Percentiles rank a stretch among this genome's conserved stretches.
phyloP scores from a whole-genome alignment of 2,329 filamentous ascomycete genomes.

The Trichoderma koningii region DNA sequence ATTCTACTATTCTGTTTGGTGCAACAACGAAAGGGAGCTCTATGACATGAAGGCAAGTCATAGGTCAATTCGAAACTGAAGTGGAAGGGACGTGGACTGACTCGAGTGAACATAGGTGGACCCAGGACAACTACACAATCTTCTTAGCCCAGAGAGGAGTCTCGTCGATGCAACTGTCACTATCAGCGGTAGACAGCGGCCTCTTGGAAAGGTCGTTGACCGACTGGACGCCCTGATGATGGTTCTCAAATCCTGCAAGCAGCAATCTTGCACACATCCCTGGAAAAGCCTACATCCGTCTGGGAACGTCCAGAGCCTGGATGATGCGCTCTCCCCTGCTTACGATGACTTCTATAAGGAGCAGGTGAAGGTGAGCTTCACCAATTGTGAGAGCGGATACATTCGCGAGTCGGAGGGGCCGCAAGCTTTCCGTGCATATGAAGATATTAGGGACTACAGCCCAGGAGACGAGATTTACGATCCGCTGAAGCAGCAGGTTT shows the following conservation, averaged over 20 bases:
- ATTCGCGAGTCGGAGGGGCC: conserved; percentile 56
- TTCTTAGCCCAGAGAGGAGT: conserved; percentile 34
- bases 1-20: conserved; percentile 69
- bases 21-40: conserved; percentile 66
- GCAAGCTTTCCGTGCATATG: conserved; percentile 34
- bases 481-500: neutral
- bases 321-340: conserved; percentile 49
- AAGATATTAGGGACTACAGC: neutral
- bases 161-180: conserved; percentile 34
- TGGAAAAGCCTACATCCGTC: conserved; percentile 60
- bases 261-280: conserved; percentile 53
- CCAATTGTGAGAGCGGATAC: conserved; percentile 58
- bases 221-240: conserved; percentile 61
- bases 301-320: conserved; percentile 53
- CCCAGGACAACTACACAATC: conserved; percentile 54
- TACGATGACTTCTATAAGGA: conserved; percentile 57
- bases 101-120: conserved; percentile 45
- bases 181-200: conserved; percentile 31
- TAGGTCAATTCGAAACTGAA: neutral
- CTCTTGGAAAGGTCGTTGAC: conserved; percentile 43
- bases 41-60: conserved; percentile 57
- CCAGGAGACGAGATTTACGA: neutral
- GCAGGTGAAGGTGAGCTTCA: conserved; percentile 52
- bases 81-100: conserved; percentile 17
- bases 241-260: conserved; percentile 63